Evolutionary conservation across 306 rosid species (phyloP).

Genomic region (Benincasa hispida): DNA sequence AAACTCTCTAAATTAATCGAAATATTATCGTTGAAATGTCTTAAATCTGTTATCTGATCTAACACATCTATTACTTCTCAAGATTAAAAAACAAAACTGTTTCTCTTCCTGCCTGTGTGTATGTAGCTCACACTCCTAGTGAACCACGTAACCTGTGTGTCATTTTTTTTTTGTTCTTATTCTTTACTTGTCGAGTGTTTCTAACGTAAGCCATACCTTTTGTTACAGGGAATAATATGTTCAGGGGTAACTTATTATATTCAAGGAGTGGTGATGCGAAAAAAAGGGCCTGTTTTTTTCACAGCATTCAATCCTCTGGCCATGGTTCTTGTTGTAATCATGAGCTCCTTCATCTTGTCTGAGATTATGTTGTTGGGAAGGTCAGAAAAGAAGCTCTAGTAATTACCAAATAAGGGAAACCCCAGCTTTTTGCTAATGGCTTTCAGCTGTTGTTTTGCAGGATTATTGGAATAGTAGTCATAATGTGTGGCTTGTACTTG

Average conservation of each 20-base stretch:
- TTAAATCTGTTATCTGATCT: too few species aligned
- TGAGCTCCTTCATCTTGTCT: constrained; percentile 25
- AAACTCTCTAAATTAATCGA: too few species aligned
- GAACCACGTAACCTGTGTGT: too few species aligned
- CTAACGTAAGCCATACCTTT: background rate
- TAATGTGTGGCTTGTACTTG: constrained; percentile 30
- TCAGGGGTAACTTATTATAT: constrained; percentile 26
- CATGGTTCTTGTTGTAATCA: constrained; percentile 35
- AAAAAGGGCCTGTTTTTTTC: constrained; percentile 42
- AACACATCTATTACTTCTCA: too few species aligned
- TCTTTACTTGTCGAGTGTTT: too few species aligned
- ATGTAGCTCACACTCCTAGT: too few species aligned
- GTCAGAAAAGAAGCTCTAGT: background rate
- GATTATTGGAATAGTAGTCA: constrained; percentile 26
- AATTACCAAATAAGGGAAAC: background rate
- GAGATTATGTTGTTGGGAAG: constrained; percentile 38
- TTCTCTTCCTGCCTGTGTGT: too few species aligned
- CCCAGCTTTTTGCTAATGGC: background rate
- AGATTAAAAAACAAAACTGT: too few species aligned
- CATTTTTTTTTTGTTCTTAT: too few species aligned
- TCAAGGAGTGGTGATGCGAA: constrained; percentile 37
- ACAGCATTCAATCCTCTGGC: constrained; percentile 30
- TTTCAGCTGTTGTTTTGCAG: constrained; percentile 7
- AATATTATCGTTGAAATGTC: too few species aligned
- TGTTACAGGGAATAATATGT: constrained; percentile 35